Evolutionary conservation across 495 filamentous ascomycete species (phyloP).

Genomic region (Aspergillus nidulans): DNA sequence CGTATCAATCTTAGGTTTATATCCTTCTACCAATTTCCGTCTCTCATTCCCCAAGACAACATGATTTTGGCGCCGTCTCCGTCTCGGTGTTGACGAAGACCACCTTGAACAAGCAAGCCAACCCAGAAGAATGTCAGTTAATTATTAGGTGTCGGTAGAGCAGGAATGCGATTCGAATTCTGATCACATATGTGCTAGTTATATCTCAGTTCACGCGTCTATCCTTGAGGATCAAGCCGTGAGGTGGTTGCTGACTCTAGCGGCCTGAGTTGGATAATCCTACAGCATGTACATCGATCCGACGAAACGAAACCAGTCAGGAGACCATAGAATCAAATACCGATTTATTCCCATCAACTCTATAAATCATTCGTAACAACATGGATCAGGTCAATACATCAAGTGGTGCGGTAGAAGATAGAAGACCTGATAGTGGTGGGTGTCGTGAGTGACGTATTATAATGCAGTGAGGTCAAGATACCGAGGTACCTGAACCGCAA

Average conservation of each 20-base stretch:
- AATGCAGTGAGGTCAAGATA: not conserved
- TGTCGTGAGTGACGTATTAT: not conserved
- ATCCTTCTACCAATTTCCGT: not conserved
- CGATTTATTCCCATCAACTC: constrained; percentile 29
- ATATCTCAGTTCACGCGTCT: no score
- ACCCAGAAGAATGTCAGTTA: no score
- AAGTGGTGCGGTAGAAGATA: constrained; percentile 7
- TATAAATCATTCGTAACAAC: constrained; percentile 49
- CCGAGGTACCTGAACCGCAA: no score
- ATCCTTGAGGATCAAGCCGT: no score
- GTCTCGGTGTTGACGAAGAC: no score
- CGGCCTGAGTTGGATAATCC: no score
- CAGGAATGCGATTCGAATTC: no score
- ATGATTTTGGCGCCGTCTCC: not conserved
- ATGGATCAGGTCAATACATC: constrained; percentile 34
- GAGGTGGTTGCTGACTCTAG: no score
- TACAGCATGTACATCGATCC: no score
- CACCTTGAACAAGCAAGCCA: no score
- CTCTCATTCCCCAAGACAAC: not conserved
- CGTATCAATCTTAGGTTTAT: not conserved
- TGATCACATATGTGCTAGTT: no score
- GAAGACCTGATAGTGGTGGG: constrained; percentile 6
- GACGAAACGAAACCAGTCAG: not conserved
- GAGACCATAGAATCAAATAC: constrained; percentile 13
- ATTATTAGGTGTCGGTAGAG: no score